Conservation (phyloP, 2,329 filamentous ascomycete genomes). For the Colletotrichum sp. region DNA sequence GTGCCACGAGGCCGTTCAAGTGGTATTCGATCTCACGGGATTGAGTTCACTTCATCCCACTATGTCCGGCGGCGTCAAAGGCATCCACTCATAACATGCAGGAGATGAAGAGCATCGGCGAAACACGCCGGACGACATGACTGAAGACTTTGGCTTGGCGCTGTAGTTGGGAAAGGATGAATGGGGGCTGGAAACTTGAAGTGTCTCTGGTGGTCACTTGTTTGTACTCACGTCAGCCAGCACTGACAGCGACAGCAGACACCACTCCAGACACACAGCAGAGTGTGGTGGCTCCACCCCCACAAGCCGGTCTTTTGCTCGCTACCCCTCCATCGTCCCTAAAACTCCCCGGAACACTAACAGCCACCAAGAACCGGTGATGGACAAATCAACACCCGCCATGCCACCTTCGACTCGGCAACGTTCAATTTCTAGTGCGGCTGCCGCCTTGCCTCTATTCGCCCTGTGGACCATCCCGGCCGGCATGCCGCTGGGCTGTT, state of each 20-base stretch:
- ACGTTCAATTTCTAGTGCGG: background rate
- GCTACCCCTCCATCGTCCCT: background rate
- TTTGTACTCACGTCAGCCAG: background rate
- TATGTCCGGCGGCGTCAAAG: background rate
- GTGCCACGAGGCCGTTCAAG: background rate
- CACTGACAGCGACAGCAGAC: background rate
- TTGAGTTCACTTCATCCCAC: background rate
- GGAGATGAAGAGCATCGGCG: background rate
- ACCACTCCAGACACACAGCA: background rate
- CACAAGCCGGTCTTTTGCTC: constrained; percentile 6
- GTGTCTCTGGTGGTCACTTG: background rate
- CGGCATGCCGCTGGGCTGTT: background rate
- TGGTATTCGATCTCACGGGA: background rate
- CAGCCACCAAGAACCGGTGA: background rate
- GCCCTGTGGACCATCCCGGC: background rate
- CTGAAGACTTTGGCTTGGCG: background rate
- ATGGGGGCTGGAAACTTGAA: background rate
- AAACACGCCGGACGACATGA: background rate
- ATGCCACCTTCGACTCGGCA: background rate
- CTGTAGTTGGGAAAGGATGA: background rate
- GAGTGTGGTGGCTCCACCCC: background rate
- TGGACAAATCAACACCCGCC: background rate
- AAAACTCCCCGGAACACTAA: background rate
- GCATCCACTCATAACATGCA: background rate
- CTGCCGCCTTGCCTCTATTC: background rate